phyloP scores from a whole-genome alignment of 1,284 basidiomycete genomes.

The Gymnopus androsaceus region DNA sequence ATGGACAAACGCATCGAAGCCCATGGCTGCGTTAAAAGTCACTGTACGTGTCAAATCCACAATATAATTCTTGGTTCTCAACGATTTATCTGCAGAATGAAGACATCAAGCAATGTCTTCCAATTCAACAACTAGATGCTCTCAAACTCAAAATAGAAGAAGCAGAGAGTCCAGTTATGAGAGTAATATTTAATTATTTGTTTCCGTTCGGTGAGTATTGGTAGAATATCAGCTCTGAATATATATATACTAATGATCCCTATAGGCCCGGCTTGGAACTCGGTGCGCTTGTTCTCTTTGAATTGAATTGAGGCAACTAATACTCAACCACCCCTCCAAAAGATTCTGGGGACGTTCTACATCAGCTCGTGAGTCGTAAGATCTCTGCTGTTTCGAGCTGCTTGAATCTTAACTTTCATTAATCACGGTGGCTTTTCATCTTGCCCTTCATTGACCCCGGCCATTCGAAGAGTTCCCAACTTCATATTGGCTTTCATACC shows the following conservation, averaged over 20 bases:
- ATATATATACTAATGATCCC: too few species aligned
- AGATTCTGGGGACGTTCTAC: conserved; percentile 88
- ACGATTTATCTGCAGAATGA: conserved; percentile 38
- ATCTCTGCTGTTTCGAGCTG: conserved; percentile 5
- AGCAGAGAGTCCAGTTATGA: conserved; percentile 70
- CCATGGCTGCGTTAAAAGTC: background rate
- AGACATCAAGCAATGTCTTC: conserved; percentile 51
- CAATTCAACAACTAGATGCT: conserved; percentile 57
- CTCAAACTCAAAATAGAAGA: conserved; percentile 64
- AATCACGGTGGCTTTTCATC: conserved; percentile 5
- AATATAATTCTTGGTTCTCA: background rate
- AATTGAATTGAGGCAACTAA: too few species aligned
- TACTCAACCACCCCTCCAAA: too few species aligned
- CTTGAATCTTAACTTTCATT: conserved; percentile 5
- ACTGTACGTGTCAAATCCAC: conserved; percentile 8
- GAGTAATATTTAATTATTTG: conserved; percentile 73
- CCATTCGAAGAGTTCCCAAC: conserved; percentile 74
- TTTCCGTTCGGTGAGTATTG: conserved; percentile 88
- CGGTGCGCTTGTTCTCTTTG: too few species aligned
- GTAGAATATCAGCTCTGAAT: too few species aligned
- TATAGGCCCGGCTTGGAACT: conserved; percentile 89
- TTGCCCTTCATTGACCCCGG: conserved; percentile 16
- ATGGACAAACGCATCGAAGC: background rate
- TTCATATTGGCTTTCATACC: conserved; percentile 91
- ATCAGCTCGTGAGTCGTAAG: conserved; percentile 89